Evolutionary conservation across 306 rosid species (phyloP).

Genomic region (Cicer pinnatifidum): DNA sequence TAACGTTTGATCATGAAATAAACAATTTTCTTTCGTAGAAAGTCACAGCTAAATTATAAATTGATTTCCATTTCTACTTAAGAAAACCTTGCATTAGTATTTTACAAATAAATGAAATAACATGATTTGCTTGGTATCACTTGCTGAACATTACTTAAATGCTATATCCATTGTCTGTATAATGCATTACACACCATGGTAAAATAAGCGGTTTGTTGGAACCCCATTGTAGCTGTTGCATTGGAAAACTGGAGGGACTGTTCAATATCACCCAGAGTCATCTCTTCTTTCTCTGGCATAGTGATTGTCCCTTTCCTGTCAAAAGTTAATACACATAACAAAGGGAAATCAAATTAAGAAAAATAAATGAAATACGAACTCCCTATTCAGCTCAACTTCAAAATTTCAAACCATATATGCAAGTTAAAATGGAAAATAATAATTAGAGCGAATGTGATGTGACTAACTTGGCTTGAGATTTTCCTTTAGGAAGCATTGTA

Average conservation of each 20-base stretch:
- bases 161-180: constrained; percentile 1
- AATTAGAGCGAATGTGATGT: constrained; percentile 12
- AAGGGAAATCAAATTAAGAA: constrained; percentile 16
- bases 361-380: background rate
- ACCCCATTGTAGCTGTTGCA: constrained; percentile 48
- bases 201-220: constrained; percentile 62
- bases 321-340: constrained; percentile 6
- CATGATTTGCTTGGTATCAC: background rate
- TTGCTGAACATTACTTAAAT: constrained; percentile 18
- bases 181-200: constrained; percentile 61
- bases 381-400: background rate
- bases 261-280: constrained; percentile 57
- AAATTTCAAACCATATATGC: background rate
- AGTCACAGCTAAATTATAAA: background rate
- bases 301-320: constrained; percentile 73
- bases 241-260: constrained; percentile 53
- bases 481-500: constrained; percentile 73
- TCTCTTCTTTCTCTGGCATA: constrained; percentile 57
- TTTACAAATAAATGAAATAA: background rate
- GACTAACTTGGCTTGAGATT: constrained; percentile 76
- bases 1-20: background rate
- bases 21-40: background rate
- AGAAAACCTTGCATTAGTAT: constrained; percentile 4
- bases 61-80: background rate
- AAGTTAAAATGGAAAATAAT: constrained; percentile 18